Evolutionary conservation across 495 filamentous ascomycete genomes (phyloP).

Genomic region (Stereocaulon alpinum): DNA sequence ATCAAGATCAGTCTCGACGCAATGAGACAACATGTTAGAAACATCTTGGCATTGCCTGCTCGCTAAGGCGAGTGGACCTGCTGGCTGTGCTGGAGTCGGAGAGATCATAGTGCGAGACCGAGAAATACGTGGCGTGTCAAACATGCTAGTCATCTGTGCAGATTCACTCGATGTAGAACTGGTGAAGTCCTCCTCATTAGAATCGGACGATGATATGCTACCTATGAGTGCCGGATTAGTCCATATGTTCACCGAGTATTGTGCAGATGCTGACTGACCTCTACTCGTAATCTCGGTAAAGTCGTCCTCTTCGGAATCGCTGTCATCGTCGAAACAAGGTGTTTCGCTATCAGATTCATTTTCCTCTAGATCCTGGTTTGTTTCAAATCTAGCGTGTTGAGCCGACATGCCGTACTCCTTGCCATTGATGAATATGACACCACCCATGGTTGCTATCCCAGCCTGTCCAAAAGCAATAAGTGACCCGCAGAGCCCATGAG

Average conservation of each 20-base stretch:
- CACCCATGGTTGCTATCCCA: not conserved
- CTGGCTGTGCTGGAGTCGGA: not conserved
- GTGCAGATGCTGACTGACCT: not conserved
- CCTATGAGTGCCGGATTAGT: not conserved
- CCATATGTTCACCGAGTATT: not conserved
- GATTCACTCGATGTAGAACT: not conserved
- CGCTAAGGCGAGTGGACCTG: not conserved
- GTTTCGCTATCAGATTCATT: not conserved
- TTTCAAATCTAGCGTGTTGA: not conserved
- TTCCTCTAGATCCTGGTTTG: not conserved
- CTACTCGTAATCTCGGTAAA: not conserved
- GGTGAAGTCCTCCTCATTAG: not conserved
- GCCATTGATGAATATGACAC: not conserved
- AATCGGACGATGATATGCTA: slow-evolving; percentile 1
- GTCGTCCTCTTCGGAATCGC: not conserved
- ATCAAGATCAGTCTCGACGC: not conserved
- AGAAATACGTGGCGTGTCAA: not conserved
- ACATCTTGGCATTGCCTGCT: not conserved
- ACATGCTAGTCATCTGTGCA: not conserved
- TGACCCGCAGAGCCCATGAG: not conserved
- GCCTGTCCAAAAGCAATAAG: not conserved
- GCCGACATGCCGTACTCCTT: not conserved
- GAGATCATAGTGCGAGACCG: not conserved
- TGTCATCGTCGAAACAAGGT: not conserved
- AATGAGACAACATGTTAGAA: not conserved